Base-by-base conservation (phyloP, 208 protist species). In the Wallacemonas collosoma region DNA sequence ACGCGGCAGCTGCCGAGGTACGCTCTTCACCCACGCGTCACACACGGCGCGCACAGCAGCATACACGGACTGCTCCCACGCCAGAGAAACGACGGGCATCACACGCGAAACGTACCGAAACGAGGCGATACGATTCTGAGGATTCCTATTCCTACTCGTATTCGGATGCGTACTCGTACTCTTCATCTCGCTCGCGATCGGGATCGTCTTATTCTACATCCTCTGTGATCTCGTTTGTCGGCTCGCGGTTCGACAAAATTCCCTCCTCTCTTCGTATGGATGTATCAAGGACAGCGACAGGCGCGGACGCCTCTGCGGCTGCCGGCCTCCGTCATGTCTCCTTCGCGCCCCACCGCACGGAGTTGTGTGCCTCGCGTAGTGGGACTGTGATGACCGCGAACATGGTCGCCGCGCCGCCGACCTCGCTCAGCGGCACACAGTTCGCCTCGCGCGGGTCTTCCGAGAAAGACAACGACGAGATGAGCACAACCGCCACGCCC, bases 111-210 rank as follows among this genome's bases (percentile, higher is more conserved):
- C n/a, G 53, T 36, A 8, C n/a, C 6, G 56, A n/a, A 3, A 43
- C 56, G 8, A 9, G 7, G 6, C 4, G 26, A 5, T 7, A 38
- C 56, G 7, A 15, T 15, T 6, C 7, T n/a, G 53, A 15, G 11
- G 53, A 62, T 15, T 43, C 56, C 56, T 38, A 62, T 1, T 62
- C 56, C 14, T 38, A 62, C 43, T 62, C 56, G 36, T 62, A 62
- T 38, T 65, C 60, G 26, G 26, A 26, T 26, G 26, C 26, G 41
- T 65, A 65, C 60, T 51, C 40, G 0, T 51, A 65, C 41, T 12
- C 36, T 38, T 12, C n/a, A 12, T 65, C 60, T 9, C 7, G 8
- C 60, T 11, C 60, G 11, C n/a, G 11, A 14, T 50, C 41, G 3
- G 14, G 7, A 35, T 45, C 60, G 15, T 44, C 60, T 12, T 65